phyloP scores from a whole-genome alignment of 129 eudicot species.

The Sambucus nigra region DNA sequence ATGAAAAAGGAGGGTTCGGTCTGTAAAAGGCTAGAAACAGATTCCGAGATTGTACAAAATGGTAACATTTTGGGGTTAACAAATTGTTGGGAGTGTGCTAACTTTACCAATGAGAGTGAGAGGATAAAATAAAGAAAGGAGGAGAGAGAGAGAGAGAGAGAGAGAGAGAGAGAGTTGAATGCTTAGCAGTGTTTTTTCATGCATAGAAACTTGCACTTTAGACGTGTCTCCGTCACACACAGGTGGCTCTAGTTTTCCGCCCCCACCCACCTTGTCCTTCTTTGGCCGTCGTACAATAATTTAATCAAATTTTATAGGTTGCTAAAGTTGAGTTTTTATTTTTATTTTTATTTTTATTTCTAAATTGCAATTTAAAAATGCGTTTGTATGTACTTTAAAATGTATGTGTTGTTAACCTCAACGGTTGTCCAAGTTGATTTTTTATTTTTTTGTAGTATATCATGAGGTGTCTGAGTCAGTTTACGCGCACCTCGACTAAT shows the following conservation, averaged over 20 bases:
- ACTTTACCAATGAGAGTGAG: neutral
- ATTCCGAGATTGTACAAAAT: neutral
- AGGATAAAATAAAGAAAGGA: neutral
- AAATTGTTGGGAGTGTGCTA: neutral
- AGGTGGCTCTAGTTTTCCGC: conserved; percentile 6
- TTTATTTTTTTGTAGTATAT: no score
- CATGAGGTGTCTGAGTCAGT: no score
- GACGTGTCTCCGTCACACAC: conserved; percentile 1
- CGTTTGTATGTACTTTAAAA: no score
- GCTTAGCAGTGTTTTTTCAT: no score
- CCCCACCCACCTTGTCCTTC: neutral
- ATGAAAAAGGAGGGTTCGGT: neutral
- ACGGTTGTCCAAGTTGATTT: no score
- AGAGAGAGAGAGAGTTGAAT: neutral
- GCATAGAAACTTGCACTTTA: neutral
- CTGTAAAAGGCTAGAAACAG: neutral
- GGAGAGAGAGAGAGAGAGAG: neutral
- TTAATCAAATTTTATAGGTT: no score
- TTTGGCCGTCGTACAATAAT: neutral
- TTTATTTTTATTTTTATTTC: no score
- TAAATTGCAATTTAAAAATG: no score
- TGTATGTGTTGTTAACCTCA: no score
- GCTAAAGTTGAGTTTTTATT: no score
- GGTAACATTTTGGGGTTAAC: no score
- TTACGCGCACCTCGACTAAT: no score